phyloP scores from a whole-genome alignment of 2,329 filamentous ascomycete species.

The Aspergillus texensis region DNA sequence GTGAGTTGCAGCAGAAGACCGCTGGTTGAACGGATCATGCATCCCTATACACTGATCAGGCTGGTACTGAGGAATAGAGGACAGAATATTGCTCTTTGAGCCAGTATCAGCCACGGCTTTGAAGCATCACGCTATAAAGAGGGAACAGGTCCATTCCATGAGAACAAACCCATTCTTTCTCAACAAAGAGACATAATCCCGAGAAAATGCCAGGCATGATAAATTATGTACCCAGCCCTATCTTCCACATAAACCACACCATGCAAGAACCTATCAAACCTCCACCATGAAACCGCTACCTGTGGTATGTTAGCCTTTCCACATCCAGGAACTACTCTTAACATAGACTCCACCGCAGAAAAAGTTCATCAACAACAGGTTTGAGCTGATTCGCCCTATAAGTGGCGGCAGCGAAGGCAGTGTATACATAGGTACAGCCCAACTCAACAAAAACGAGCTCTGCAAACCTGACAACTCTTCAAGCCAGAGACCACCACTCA shows the following conservation, averaged over 20 bases:
- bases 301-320: neutral
- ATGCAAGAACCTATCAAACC: neutral
- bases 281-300: neutral
- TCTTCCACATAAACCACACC: neutral
- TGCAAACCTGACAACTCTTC: neutral
- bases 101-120: neutral
- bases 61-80: neutral
- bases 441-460: neutral
- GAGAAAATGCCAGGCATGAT: neutral
- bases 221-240: neutral
- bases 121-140: neutral
- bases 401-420: neutral
- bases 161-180: neutral
- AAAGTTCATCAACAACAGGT: neutral
- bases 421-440: neutral
- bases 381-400: neutral
- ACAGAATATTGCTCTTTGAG: neutral
- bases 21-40: neutral
- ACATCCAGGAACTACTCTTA: neutral
- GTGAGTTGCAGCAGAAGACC: constrained; percentile 6
- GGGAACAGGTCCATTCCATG: neutral
- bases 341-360: neutral
- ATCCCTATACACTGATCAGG: neutral
- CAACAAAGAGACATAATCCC: neutral
- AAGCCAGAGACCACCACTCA: neutral